Evolutionary conservation across 208 protist genomes (phyloP), one percentile per base, ranked within the genome.

Genomic region (Trypanosomatidae sp.): DNA sequence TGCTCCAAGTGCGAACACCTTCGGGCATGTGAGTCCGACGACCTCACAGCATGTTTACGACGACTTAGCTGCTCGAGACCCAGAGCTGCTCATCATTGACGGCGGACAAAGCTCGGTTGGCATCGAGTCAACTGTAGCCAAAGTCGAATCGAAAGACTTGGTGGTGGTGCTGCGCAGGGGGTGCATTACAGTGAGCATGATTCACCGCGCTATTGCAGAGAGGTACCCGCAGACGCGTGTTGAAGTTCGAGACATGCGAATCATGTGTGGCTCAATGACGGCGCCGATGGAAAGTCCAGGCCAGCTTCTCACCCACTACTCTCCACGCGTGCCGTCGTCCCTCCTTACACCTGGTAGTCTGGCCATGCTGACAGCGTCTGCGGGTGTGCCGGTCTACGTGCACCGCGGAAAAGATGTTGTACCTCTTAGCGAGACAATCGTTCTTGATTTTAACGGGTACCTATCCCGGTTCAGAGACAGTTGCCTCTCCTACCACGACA

Each of bases 41-140:
- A 90, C 77, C 1, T 87, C 97, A 15, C 71, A 87, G 70, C 97
- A 98, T 79, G 97, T 98, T 19, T 74, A 93, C 58, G 84, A 91
- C 49, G 97, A 98, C 78, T 81, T 98, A n/a, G 91, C 87, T 6
- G n/a, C 69, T 25, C 89, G 88, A 50, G 88, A 96, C 67, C 71
- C 84, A 3, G 83, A 88, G 41, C 74, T 97, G 36, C 80, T 94
- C 28, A 89, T 98, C 65, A 78, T 98, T 73, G 92, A 98, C 77
- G 92, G 91, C 67, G 95, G 92, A 13, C 82, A 79, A 58, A 97
- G 94, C 79, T 75, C 74, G 8, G 82, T 98, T 60, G 97, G 97
- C 15, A 97, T 98, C 67, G 97, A 98, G 82, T 98, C 93, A 0
- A 98, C 95, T 9, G 95, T 98, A 39, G 76, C 97, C 12, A 96